A percentile compares a stretch with the other conserved stretches of the same genome.
phyloP scores from a whole-genome alignment of 805 yeast genomes.

The Martiniozyma abietophila region DNA sequence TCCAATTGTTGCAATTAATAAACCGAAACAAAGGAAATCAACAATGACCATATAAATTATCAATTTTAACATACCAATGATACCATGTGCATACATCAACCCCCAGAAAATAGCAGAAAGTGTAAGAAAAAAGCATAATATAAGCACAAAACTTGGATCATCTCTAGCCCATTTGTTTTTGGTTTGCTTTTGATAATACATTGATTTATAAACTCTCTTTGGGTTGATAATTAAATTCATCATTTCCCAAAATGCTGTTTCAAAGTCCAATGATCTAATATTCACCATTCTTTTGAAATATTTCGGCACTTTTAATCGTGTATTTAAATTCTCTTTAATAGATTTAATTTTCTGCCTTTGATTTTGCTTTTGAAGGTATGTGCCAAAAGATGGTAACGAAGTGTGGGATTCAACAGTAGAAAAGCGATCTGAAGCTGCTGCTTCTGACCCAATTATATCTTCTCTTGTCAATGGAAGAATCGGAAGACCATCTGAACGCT shows the following conservation, averaged over 20 bases:
- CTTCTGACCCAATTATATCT: constrained; percentile 9
- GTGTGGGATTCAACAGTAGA: constrained; percentile 10
- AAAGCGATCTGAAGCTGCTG: constrained; percentile 2
- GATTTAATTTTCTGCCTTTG: constrained; percentile 4
- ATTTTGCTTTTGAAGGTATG: constrained; percentile 12
- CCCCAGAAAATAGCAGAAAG: constrained; percentile 89
- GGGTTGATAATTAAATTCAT: constrained; percentile 66
- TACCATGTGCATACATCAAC: constrained; percentile 58
- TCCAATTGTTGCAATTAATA: constrained; percentile 56
- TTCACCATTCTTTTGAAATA: constrained; percentile 41
- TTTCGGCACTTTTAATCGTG: constrained; percentile 16
- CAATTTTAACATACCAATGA: constrained; percentile 53
- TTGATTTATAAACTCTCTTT: constrained; percentile 68
- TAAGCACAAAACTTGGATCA: constrained; percentile 80
- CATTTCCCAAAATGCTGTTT: constrained; percentile 90
- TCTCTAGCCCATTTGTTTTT: constrained; percentile 80
- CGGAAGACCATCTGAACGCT: too few species aligned
- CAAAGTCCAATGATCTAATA: constrained; percentile 82
- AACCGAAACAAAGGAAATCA: constrained; percentile 69
- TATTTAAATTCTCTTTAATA: constrained; percentile 10
- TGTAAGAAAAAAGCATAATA: constrained; percentile 56
- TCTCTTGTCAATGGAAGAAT: constrained; percentile 17
- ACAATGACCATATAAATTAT: constrained; percentile 76
- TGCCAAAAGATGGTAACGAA: constrained; percentile 10
- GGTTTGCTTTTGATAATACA: constrained; percentile 75